Evolutionary conservation across 2,329 filamentous ascomycete genomes (phyloP), one percentile per base, ranked within the genome.

Genomic region (Cadophora gregata): DNA sequence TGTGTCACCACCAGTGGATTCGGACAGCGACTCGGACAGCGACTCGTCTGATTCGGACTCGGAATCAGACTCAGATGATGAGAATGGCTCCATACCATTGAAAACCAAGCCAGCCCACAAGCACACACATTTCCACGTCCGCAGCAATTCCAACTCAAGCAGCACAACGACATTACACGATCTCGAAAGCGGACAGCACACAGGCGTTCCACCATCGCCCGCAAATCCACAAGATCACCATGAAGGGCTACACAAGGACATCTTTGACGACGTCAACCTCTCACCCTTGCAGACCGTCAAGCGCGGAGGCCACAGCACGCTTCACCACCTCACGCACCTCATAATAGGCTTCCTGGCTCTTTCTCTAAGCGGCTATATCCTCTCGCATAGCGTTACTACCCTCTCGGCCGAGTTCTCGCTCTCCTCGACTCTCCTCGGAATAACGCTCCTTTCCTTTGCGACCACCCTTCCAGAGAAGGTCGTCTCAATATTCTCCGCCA

Each of bases 381-480:
- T 85, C 55, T 79, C 83, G 2, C 82, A 81, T 69, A 79, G 79
- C 47, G 78, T 82, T 16, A 75, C 74, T 3, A 75, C 77, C 3
- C 78, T 85, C 47, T 78, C 80, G 7, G 75, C 79, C 16, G 74
- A 74, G 16, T 76, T 84, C 12, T 70, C 75, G 10, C 74, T 85
- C 1, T 84, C 83, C 7, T 79, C 78, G 55, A 79, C 80, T 0
- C 73, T 85, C 33, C 79, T 85, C 61, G 81, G 83, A 9, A 73
- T 84, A 19, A 80, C 81, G 0, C 72, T 85, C 25, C 75, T 86
- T 45, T 79, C 83, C 0, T 77, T 87, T 68, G 84, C 82, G 5
- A 86, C 84, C 0, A 86, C 84, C 0, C 75, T 86, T 1, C 84
- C 84, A 0, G 84, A 86, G 70, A 86, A 86, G 70, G 78, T 85